Conservation (phyloP, 345 rosid genomes). For the Eucalyptus regnans region DNA sequence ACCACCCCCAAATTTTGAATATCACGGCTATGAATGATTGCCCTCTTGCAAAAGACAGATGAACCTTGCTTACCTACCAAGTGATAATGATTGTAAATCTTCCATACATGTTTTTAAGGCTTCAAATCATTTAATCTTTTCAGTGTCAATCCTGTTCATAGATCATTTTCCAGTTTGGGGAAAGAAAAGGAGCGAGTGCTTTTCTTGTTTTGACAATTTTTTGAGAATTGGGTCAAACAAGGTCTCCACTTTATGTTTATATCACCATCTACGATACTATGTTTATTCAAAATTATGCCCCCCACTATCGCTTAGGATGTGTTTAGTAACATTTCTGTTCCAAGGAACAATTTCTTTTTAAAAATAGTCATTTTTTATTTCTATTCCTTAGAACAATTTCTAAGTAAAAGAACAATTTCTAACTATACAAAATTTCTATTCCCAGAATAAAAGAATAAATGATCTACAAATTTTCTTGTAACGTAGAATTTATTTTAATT, state of each 20-base stretch:
- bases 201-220: background rate
- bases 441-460: too few species aligned
- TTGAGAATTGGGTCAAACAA: background rate
- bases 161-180: background rate
- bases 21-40: background rate
- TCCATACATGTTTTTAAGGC: background rate
- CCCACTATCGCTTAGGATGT: background rate
- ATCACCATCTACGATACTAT: background rate
- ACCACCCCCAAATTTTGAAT: background rate
- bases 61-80: background rate
- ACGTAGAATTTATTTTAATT: too few species aligned
- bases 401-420: too few species aligned
- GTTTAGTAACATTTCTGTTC: too few species aligned
- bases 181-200: background rate
- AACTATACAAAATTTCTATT: too few species aligned
- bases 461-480: too few species aligned
- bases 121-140: background rate
- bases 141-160: background rate
- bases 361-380: rapidly evolving
- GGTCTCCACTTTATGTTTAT: background rate
- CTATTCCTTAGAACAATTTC: too few species aligned
- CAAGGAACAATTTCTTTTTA: too few species aligned
- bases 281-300: background rate
- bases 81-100: background rate
- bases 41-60: background rate